Evolutionary conservation across 257 asterid species (phyloP), one percentile per base, ranked within the genome.

Genomic region (Nemophila menziesii): DNA sequence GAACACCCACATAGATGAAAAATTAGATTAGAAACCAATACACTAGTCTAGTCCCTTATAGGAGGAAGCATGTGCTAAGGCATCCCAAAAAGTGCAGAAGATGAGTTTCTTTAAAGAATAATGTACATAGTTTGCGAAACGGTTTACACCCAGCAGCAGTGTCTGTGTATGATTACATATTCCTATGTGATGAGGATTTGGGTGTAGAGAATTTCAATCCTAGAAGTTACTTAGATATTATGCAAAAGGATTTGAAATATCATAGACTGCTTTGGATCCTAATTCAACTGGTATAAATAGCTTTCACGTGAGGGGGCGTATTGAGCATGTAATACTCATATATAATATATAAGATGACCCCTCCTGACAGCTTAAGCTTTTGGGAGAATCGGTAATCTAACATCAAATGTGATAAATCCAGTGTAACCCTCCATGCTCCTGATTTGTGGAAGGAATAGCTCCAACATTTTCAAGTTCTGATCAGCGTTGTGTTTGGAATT

Each of bases 391-490:
- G 56, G 50, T 50, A 34, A 52, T 37, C 20, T 22, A 46, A 48
- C 43, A 69, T 64, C 34, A 85, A 68, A 56, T 85, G 99, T 67
- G 69, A 80, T 17, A 79, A 72, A 16, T 77, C 72, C 24, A 81
- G 89, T 39, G 87, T 75, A 48, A 93, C 20, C 99, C 99, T 8
- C 99, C 99, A 27, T 90, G 99, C 62, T 58, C 80, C 89, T 84
- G 99, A 61, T 90, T 85, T 62, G 99, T 90, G 49, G 99, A 90
- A 74, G 96, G 96, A 71, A 90, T 90, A 96, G 99, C 99, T 59
- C 99, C 99, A 0, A 96, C 85, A 21, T 90, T 90, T 58, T 90
- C 99, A 22, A 77, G 77, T 69, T 70, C 92, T 44, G 94, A 96
- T 3, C 85, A 94, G 99, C 76, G 64, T 43, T 90, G 99, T 74